Conservation (phyloP, 306 rosid genomes). For the Phaseolus lunatus region DNA sequence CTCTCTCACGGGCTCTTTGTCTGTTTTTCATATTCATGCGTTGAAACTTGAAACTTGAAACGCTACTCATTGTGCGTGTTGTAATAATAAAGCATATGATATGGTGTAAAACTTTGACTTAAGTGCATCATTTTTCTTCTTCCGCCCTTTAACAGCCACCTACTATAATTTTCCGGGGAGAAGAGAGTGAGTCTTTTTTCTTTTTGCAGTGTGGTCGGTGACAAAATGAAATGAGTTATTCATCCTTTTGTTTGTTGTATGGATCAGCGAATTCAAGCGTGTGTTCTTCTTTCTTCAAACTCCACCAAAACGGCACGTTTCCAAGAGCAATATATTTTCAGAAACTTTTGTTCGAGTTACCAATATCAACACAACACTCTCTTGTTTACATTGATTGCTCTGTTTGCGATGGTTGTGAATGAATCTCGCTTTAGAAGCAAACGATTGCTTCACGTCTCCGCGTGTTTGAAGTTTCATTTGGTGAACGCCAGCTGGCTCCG, state of each 20-base stretch:
- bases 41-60: background rate
- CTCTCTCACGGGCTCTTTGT: background rate
- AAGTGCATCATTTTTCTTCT: constrained; percentile 27
- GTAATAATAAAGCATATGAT: background rate
- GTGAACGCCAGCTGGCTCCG: constrained; percentile 35
- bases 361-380: background rate
- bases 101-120: constrained; percentile 21
- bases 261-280: constrained; percentile 19
- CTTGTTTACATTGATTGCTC: constrained; percentile 10
- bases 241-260: background rate
- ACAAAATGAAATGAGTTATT: background rate
- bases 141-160: background rate
- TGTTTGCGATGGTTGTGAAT: constrained; percentile 18
- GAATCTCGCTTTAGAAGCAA: constrained; percentile 3
- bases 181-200: background rate
- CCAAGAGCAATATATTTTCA: background rate
- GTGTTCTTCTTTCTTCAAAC: constrained; percentile 8
- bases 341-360: background rate
- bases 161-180: background rate
- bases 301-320: background rate
- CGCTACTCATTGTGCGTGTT: background rate
- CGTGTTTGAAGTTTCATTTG: constrained; percentile 4
- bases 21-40: background rate
- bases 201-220: constrained; percentile 9
- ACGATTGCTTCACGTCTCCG: constrained; percentile 43